These are phyloP conservation scores for Metschnikowia picachoensis DNA, from an alignment of 805 yeast genomes.

Conservation along the genomic window DNA sequence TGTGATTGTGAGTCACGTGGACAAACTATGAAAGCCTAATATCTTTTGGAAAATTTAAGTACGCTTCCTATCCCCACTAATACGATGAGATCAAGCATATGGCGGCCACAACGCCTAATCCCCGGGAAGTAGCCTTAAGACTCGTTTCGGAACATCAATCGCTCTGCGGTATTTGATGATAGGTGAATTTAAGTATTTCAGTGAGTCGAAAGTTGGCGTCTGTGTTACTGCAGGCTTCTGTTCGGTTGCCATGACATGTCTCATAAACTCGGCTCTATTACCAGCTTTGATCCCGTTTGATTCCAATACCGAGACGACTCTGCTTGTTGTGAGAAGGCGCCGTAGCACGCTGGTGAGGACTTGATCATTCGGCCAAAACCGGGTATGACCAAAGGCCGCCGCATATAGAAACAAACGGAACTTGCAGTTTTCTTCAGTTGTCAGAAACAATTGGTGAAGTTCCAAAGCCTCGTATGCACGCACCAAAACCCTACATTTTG, in stretches of 20 bases:
- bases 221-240: too few relatives aligned
- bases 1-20: too few relatives aligned
- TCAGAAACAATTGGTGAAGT: constrained; percentile 10
- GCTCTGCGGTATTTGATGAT: background rate
- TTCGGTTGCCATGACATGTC: too few relatives aligned
- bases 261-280: too few relatives aligned
- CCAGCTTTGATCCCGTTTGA: background rate
- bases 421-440: constrained; percentile 9
- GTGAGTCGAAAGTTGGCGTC: too few relatives aligned
- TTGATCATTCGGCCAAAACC: constrained; percentile 7
- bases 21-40: too few relatives aligned
- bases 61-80: too few relatives aligned
- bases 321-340: constrained; percentile 11
- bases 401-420: constrained; percentile 17
- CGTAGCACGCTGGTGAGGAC: constrained; percentile 6
- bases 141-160: background rate
- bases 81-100: too few relatives aligned
- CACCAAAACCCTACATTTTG: constrained; percentile 1
- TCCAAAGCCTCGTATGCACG: constrained; percentile 8
- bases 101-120: background rate
- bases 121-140: constrained; percentile 1
- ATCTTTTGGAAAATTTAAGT: too few relatives aligned
- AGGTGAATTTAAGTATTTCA: background rate
- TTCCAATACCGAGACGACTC: background rate
- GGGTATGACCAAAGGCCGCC: constrained; percentile 5